These are phyloP conservation scores for Komagataella pseudopastoris DNA, from an alignment of 805 yeast species.

Conservation along the genomic window DNA sequence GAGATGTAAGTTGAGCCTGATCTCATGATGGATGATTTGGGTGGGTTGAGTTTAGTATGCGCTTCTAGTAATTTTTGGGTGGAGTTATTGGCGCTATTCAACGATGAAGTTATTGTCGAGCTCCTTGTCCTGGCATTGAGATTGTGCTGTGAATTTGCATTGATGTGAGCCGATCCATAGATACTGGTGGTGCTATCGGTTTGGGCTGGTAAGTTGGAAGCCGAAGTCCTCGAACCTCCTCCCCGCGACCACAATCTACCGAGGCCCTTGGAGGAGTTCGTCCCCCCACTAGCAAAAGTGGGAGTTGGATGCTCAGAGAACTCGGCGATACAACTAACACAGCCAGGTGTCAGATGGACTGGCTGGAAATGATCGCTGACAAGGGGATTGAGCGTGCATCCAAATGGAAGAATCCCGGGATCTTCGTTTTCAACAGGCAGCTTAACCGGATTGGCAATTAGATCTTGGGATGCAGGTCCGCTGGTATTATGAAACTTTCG, in stretches of 20 bases:
- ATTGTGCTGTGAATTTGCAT: constrained; percentile 3
- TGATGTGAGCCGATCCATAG: constrained; percentile 2
- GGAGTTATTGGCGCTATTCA: not conserved
- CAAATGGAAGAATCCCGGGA: constrained; percentile 23
- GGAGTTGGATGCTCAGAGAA: constrained; percentile 6
- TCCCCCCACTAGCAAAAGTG: not conserved
- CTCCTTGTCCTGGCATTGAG: constrained; percentile 2
- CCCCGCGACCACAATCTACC: not conserved
- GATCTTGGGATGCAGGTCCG: constrained; percentile 22
- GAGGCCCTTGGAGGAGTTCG: not conserved
- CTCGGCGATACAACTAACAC: constrained; percentile 18
- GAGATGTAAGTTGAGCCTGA: constrained; percentile 20
- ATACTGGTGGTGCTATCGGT: not conserved
- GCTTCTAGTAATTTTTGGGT: not conserved
- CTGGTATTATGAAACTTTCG: constrained; percentile 20
- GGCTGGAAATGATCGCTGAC: constrained; percentile 36
- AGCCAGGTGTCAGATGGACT: constrained; percentile 44
- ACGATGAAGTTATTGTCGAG: constrained; percentile 3
- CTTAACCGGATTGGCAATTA: constrained; percentile 23
- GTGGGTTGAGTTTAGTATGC: constrained; percentile 12
- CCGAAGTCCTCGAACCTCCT: not conserved
- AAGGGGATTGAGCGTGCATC: constrained; percentile 40
- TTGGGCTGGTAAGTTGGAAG: not conserved
- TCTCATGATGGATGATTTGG: constrained; percentile 16
- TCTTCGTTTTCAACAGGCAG: constrained; percentile 15